A percentile compares a stretch with the other conserved stretches of the same genome.
Conservation (phyloP, 2,329 filamentous ascomycete species). For the Fusarium lyarnte region DNA sequence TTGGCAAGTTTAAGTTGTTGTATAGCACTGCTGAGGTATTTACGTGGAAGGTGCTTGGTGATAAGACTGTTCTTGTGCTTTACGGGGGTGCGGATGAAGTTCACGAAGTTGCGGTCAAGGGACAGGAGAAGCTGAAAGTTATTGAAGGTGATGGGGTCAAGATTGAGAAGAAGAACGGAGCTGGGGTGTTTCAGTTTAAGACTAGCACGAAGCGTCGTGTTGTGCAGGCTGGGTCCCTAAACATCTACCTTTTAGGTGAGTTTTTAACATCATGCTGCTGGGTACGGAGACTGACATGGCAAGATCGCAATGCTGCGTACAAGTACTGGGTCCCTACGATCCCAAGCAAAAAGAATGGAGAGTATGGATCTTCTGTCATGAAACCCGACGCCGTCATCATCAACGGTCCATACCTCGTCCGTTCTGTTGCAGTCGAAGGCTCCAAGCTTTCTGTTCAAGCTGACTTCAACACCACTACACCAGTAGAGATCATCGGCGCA, state of each 20-base stretch:
- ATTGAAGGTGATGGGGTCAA: conserved; percentile 45
- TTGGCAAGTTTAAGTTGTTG: conserved; percentile 67
- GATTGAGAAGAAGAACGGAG: conserved; percentile 24
- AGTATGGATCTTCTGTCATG: conserved; percentile 50
- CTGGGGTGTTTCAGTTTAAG: conserved; percentile 47
- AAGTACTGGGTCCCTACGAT: conserved; percentile 74
- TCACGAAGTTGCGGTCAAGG: conserved; percentile 68
- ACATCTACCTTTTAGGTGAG: conserved; percentile 53
- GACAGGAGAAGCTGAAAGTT: conserved; percentile 15
- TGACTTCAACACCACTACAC: conserved; percentile 76
- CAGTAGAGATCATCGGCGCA: conserved; percentile 74
- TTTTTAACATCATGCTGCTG: accelerated
- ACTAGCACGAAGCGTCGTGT: conserved; percentile 44
- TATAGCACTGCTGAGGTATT: conserved; percentile 78
- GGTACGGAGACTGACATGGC: not conserved
- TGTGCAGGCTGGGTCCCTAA: conserved; percentile 50
- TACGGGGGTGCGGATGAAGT: conserved; percentile 70
- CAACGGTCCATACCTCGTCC: conserved; percentile 71
- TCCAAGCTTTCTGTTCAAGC: conserved; percentile 70
- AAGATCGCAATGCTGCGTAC: conserved; percentile 72
- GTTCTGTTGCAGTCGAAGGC: conserved; percentile 65
- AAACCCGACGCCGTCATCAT: conserved; percentile 56
- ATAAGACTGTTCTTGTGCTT: conserved; percentile 68
- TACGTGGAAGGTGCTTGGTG: conserved; percentile 72
- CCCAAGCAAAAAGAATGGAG: conserved; percentile 43